phyloP scores from a whole-genome alignment of 805 yeast species.

The Monosporozyma servazzii region DNA sequence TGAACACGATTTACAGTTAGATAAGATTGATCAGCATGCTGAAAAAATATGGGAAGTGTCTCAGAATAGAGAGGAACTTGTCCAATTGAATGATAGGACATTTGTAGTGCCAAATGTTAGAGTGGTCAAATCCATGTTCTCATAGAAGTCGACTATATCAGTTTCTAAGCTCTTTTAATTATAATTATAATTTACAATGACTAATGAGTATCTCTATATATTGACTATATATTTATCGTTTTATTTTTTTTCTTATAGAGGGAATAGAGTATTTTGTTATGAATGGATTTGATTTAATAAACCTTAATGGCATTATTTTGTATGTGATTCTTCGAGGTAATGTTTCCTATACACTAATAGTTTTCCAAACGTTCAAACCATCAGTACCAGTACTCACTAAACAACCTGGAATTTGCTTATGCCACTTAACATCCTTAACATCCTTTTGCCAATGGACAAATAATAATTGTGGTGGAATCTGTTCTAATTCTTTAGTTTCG shows the following conservation, averaged over 20 bases:
- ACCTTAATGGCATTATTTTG: neutral
- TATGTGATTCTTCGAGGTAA: neutral
- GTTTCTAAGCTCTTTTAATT: neutral
- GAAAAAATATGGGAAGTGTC: conserved; percentile 15
- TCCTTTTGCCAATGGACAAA: conserved; percentile 98
- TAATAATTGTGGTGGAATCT: conserved; percentile 88
- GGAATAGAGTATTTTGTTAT: neutral
- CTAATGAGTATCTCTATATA: conserved; percentile 1
- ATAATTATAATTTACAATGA: neutral
- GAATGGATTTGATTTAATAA: neutral
- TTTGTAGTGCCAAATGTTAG: conserved; percentile 21
- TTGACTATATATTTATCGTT: neutral
- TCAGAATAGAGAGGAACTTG: conserved; percentile 10
- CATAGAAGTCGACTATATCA: neutral
- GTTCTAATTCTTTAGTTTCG: conserved; percentile 70
- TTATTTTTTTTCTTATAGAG: neutral
- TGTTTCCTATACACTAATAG: conserved; percentile 65
- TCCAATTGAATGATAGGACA: conserved; percentile 14
- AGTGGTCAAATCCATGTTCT: conserved; percentile 8
- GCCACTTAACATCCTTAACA: conserved; percentile 98
- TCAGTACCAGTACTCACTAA: conserved; percentile 91
- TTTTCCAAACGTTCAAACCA: conserved; percentile 92
- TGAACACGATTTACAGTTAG: conserved; percentile 18
- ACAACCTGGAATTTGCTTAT: conserved; percentile 91
- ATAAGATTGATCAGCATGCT: conserved; percentile 22